phyloP scores from a whole-genome alignment of 805 yeast genomes.

The Kluyveromyces aestuarii region DNA sequence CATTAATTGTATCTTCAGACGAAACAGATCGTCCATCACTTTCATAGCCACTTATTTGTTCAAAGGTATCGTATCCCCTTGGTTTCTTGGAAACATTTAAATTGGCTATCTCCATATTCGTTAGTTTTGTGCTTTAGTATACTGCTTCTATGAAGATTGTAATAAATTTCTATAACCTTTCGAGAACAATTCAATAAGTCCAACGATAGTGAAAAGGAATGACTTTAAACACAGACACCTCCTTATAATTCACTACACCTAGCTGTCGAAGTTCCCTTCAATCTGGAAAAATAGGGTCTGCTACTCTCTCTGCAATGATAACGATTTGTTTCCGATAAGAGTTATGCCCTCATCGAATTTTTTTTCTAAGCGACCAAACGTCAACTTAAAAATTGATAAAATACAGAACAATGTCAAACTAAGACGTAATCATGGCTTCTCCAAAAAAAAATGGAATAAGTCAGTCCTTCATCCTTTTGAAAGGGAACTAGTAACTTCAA shows the following conservation, averaged over 20 bases:
- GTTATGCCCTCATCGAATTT: neutral
- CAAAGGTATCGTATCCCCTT: neutral
- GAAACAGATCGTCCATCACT: conserved; percentile 9
- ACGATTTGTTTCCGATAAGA: neutral
- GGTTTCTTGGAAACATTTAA: neutral
- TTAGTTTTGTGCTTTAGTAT: neutral
- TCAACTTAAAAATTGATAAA: too few relatives aligned
- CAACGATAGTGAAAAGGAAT: too few relatives aligned
- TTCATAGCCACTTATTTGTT: conserved; percentile 1
- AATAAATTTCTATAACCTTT: too few relatives aligned
- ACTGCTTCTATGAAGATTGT: neutral
- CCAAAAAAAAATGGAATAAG: too few relatives aligned
- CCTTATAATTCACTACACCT: neutral
- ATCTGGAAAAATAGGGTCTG: neutral
- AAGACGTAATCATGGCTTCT: too few relatives aligned
- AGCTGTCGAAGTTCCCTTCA: neutral
- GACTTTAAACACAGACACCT: neutral
- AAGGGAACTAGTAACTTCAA: neutral
- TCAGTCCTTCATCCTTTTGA: too few relatives aligned
- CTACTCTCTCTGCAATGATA: neutral
- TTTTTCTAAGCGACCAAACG: too few relatives aligned
- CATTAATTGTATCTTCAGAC: conserved; percentile 3
- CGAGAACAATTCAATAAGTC: too few relatives aligned
- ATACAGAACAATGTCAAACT: too few relatives aligned
- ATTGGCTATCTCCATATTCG: neutral